phyloP scores from a whole-genome alignment of 257 asterid genomes.

The Primulina eburnea region DNA sequence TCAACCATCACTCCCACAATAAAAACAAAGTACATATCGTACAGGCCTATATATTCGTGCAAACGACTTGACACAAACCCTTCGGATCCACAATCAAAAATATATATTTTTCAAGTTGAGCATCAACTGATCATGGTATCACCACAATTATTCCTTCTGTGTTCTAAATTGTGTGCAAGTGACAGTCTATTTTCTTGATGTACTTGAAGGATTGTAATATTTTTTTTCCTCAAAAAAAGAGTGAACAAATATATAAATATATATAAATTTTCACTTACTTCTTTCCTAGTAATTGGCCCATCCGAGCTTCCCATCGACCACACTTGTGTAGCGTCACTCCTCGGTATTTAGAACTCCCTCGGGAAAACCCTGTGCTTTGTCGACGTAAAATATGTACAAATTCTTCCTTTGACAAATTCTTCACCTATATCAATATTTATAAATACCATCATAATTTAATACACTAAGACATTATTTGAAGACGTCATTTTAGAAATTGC shows the following conservation, averaged over 20 bases:
- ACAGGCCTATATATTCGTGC: neutral
- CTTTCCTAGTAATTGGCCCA: constrained; percentile 63
- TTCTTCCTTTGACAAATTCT: constrained; percentile 47
- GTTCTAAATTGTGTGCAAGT: too few relatives aligned
- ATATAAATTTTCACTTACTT: constrained; percentile 29
- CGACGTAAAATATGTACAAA: constrained; percentile 51
- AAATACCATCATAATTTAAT: neutral
- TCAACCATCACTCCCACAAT: constrained; percentile 28
- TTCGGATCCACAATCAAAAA: neutral
- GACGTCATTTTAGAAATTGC: too few relatives aligned
- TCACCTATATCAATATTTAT: constrained; percentile 30
- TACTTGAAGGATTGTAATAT: too few relatives aligned
- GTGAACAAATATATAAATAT: too few relatives aligned
- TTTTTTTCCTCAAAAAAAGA: too few relatives aligned
- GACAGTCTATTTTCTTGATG: too few relatives aligned
- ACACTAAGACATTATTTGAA: too few relatives aligned
- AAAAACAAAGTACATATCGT: constrained; percentile 3
- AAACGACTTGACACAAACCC: neutral
- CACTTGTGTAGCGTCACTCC: constrained; percentile 63
- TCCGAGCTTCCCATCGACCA: constrained; percentile 67
- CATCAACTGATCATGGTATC: too few relatives aligned
- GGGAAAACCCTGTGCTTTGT: constrained; percentile 56
- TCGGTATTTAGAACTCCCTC: constrained; percentile 58
- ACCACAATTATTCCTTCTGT: too few relatives aligned
- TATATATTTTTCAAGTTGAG: too few relatives aligned